Evolutionary conservation across 176 grass and related monocot genomes (phyloP), one percentile per base, ranked within the genome.

Genomic region (Cenchrus americanus): DNA sequence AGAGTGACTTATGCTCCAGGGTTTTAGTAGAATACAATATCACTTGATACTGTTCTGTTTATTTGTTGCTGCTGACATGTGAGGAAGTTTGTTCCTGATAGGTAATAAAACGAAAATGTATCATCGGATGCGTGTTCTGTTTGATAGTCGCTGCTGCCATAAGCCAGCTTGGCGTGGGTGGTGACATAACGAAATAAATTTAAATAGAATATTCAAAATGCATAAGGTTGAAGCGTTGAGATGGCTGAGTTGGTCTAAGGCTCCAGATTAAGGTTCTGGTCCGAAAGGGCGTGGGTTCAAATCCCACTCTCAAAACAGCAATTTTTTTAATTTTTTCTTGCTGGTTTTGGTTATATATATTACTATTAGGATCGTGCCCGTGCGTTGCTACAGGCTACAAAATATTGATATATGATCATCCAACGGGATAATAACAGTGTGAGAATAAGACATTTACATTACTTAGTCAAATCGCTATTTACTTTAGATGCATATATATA

Each of bases 191-290:
- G 2, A 30, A 30, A n/a, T n/a, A n/a, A 30, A 30, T 1, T 30
- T 30, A 30, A 2, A 30, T 30, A 30, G 27, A 30, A 30, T 30
- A 30, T 2, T 1, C 27, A 30, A 30, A 30, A 30, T 1, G 27
- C 1, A 30, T 30, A 30, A 30, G 2, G 2, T 2, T 30, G 2
- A 30, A 30, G 27, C 27, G 27, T 30, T 93, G 94, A 90, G 84
- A 97, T 97, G 91, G 89, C 77, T 84, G 89, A 91, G 91, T 94
- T 94, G 91, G 91, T 93, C 94, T 93, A 93, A 93, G 83, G 88
- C 86, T 72, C 88, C 75, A 87, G 87, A 92, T 87, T 92, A 90
- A 84, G 88, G 80, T 93, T 93, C 82, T 88, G 85, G 81, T 90
- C 83, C 62, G 88, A 87, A 93, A 89, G 87, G 84, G 88, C 85